These are phyloP conservation scores for Tolypocladium sp. DNA, from an alignment of 2,329 filamentous ascomycete genomes.

Conservation along the genomic window DNA sequence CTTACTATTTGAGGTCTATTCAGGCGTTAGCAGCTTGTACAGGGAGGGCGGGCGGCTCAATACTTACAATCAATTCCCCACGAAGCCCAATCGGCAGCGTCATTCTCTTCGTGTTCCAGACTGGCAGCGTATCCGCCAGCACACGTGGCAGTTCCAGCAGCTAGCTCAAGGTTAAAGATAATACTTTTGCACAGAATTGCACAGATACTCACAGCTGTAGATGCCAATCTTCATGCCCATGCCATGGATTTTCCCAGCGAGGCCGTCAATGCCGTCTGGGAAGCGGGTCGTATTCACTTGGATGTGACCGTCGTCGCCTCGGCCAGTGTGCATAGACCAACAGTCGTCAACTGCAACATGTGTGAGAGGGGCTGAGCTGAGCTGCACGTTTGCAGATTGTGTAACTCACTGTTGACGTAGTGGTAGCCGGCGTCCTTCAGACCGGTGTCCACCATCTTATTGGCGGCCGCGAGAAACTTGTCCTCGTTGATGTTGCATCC, in stretches of 20 bases:
- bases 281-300: conserved; percentile 41
- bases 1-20: conserved; percentile 8
- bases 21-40: neutral
- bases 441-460: conserved; percentile 37
- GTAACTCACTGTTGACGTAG: conserved; percentile 40
- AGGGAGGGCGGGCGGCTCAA: neutral
- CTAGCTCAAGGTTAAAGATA: no score
- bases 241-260: conserved; percentile 43
- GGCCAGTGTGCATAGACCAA: conserved; percentile 40
- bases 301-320: conserved; percentile 23
- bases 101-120: conserved; percentile 45
- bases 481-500: conserved; percentile 40
- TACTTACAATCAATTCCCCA: conserved; percentile 50
- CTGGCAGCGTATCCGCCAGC: conserved; percentile 33
- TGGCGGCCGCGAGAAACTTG: conserved; percentile 37
- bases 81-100: conserved; percentile 46
- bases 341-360: conserved; percentile 44
- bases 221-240: conserved; percentile 55
- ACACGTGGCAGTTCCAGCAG: conserved; percentile 10
- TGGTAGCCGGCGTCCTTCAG: conserved; percentile 45
- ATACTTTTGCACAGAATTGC: no score
- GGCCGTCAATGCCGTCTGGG: conserved; percentile 45
- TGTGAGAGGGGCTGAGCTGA: neutral
- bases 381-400: no score
- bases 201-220: conserved; percentile 46